Conservation (phyloP, 2,329 filamentous ascomycete species). For the Aspergillus clavatus region DNA sequence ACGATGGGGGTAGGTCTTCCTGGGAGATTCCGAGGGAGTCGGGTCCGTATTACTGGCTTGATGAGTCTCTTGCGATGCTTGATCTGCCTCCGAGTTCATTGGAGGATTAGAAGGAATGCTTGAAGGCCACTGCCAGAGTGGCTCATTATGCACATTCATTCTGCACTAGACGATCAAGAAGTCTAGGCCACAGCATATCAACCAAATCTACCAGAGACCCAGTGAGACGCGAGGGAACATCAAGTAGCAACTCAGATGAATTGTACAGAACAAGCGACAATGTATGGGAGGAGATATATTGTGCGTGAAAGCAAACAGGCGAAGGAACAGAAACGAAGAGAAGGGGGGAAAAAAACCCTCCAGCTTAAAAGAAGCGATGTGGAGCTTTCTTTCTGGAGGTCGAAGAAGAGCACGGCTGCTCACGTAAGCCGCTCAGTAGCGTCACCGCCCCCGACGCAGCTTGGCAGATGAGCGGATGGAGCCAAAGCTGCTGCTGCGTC, state of each 20-base stretch:
- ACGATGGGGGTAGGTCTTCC: conserved; percentile 61
- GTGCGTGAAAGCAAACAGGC: conserved; percentile 1
- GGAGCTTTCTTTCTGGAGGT: conserved; percentile 5
- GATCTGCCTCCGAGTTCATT: conserved; percentile 5
- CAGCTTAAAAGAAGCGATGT: not conserved
- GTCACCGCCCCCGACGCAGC: conserved; percentile 10
- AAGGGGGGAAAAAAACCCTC: not conserved
- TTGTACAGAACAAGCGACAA: no score
- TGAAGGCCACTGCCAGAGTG: conserved; percentile 24
- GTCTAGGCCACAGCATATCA: conserved; percentile 10
- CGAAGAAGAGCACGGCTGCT: conserved; percentile 17
- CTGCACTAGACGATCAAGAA: conserved; percentile 3
- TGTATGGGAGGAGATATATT: not conserved
- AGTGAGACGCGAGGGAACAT: not conserved
- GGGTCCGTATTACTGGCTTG: conserved; percentile 11
- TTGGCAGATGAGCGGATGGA: conserved; percentile 8
- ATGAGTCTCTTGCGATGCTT: conserved; percentile 9
- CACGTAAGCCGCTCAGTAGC: not conserved
- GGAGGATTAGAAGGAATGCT: conserved; percentile 8
- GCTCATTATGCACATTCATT: conserved; percentile 20
- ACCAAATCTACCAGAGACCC: conserved; percentile 15
- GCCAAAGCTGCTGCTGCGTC: conserved; percentile 21
- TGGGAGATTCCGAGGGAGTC: conserved; percentile 21
- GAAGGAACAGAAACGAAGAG: conserved; percentile 8
- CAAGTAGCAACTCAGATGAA: not conserved